Evolutionary conservation across 352 stramenopile species (phyloP), one percentile per base, ranked within the genome.

Genomic region (Pythium scleroteichum): DNA sequence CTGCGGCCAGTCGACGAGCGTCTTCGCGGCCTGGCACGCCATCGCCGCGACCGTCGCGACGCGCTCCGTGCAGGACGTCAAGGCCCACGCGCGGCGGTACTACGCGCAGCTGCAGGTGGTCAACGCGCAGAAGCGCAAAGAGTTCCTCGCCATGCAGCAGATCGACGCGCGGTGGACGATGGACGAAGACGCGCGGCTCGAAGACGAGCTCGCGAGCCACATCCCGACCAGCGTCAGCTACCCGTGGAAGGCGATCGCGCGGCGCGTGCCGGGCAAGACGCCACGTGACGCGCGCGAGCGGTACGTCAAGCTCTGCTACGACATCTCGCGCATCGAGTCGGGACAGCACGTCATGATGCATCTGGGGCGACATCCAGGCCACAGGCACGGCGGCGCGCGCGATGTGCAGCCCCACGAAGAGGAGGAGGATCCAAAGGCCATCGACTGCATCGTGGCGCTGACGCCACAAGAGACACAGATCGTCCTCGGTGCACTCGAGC

Each of bases 231-330:
- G 46, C 24, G 41, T 63, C 3, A 68, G 66, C 22, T 88, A 87
- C 51, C 71, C 78, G 16, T 92, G 85, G 82, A 71, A 79, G 13
- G 47, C 62, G 0, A 88, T 94, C 66, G 79, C 81, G 3, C 71
- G 68, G 19, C 62, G 69, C 47, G 61, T 92, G 3, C 71, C 71
- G 8, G 73, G 72, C 17, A 92, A 90, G 53, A 76, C 69, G 2
- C 55, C 75, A 3, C 66, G 73, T 1, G 79, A 84, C 19, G 65
- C 87, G 4, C 75, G 84, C 10, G 80, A 88, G 45, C 72, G 85
- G 41, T 94, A 87, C 63, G 64, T 82, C 54, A 87, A 88, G 73
- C 82, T 92, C 26, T 88, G 84, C 53, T 79, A 88, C 47, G 85
- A 94, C 53, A 63, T 94, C 8, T 73, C 77, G n/a, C 68, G 75